Evolutionary conservation across 305 asterid genomes (phyloP), one percentile per base, ranked within the genome.

Genomic region (Fraxinus nigra): DNA sequence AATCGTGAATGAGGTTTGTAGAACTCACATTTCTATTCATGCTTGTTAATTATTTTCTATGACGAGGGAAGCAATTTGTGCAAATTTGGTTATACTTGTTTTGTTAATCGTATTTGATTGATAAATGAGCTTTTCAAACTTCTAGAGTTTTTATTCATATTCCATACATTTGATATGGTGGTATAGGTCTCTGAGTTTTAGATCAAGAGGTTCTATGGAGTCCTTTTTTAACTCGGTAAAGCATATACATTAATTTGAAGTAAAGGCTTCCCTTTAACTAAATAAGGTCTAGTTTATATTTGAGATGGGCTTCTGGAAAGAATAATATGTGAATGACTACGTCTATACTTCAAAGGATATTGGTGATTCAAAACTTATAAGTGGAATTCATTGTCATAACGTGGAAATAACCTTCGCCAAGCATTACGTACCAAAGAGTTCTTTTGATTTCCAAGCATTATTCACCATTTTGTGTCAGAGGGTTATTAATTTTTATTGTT

Each of bases 1-100:
- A 79, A 91, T 93, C 85, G 91, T 93, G 85, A 93, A 93, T 86
- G 97, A 93, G 97, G 97, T 93, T 48, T 81, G 90, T 80, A 72
- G 75, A 28, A 67, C 35, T 63, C 72, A 14, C 56, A 78, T 67
- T 75, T 78, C 76, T 79, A 59, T 72, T 83, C 85, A 84, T 80
- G 51, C 81, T 69, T 70, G 54, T 72, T 32, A 20, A 22, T 81
- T 73, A 75, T 76, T 76, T 65, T 76, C 33, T 26, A 54, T 48
- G 77, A 59, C 78, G 54, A 83, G 81, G 83, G 79, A 56, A 33
- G 63, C 79, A 35, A 18, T 63, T 63, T 59, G 18, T 79, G 80
- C 51, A 76, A 67, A 80, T 43, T 70, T 75, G 78, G 33, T 59
- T 78, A 76, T 79, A n/a, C 22, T 37, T 78, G 43, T 33, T 37